Base-by-base conservation (phyloP, 1,284 basidiomycete genomes). In the Leccinum huronense region DNA sequence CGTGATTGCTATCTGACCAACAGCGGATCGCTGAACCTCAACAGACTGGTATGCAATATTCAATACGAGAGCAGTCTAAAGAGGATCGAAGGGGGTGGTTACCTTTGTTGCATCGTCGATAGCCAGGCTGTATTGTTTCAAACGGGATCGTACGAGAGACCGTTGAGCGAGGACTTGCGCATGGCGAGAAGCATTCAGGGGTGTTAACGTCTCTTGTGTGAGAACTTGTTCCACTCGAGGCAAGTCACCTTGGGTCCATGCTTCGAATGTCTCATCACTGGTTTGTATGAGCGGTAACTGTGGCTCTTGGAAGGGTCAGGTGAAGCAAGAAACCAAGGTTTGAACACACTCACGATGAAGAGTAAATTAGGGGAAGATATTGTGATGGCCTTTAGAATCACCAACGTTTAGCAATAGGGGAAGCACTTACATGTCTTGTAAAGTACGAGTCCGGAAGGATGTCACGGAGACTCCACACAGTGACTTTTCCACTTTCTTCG, bases 401-500 rank as follows among this genome's bases (percentile, higher is more conserved):
- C 33, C 7, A 33, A 33, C 9, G 9, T 34, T 34, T 34, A 34
- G 34, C 10, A 34, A 27, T 13, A 23, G 23, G 23, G 11, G 8
- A 5, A 11, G 16, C 8, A 14, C 5, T 3, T 4, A 64, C 33
- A 13, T 55, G 19, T 36, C 23, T 23, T 23, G 34, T 19, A n/a
- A 63, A 33, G 60, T 63, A 59, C 4, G 57, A 57, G 1, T 2
- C n/a, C 1, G 65, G 65, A 30, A 66, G 11, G 1, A 63, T 34
- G 2, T 27, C 8, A 9, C 6, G 34, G 5, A 65, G 53, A 27
- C 27, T 14, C 1, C 40, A 57, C 0, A 66, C 8, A 13, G 23
- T 59, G 10, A 59, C 31, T 5, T 10, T 63, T 7, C 65, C 65
- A 2, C 9, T 53, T 9, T 36, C 1, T 27, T 67, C 65, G 3